A percentile compares a stretch with the other conserved stretches of the same genome.
Evolutionary conservation across 2,329 filamentous ascomycete species (phyloP).

Genomic region (Pseudofabraea citricarpa): DNA sequence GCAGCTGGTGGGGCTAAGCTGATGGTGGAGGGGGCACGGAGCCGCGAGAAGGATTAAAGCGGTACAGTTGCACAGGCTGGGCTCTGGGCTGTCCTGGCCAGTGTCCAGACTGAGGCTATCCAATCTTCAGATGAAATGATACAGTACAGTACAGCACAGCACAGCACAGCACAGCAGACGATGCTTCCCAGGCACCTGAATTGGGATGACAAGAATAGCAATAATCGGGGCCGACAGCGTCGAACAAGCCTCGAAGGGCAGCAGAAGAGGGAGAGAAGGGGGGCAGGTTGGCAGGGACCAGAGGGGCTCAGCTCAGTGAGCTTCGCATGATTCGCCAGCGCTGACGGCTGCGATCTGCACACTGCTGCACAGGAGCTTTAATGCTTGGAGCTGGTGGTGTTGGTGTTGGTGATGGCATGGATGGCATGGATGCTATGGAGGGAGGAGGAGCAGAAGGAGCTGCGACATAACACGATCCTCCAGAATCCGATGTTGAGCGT

Average conservation of each 20-base stretch:
- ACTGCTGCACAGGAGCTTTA: not conserved
- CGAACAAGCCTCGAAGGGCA: not conserved
- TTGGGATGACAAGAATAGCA: not conserved
- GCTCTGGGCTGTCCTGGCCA: slow-evolving; percentile 4
- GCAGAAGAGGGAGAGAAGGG: not conserved
- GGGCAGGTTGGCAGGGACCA: slow-evolving; percentile 6
- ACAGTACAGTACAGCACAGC: not conserved
- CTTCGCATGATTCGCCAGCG: slow-evolving; percentile 1
- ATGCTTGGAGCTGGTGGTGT: too few species aligned
- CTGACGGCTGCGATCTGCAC: not conserved
- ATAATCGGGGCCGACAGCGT: not conserved
- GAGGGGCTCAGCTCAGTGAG: slow-evolving; percentile 10
- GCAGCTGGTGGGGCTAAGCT: slow-evolving; percentile 1
- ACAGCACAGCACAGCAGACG: not conserved
- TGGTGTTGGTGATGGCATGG: too few species aligned
- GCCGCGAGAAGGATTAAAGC: too few species aligned
- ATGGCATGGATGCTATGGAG: too few species aligned
- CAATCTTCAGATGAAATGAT: slow-evolving; percentile 11
- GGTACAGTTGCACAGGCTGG: slow-evolving; percentile 9
- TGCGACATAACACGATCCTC: too few species aligned
- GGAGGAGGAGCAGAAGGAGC: too few species aligned
- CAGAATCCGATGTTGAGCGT: too few species aligned
- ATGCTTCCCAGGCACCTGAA: not conserved
- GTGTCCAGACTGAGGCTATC: slow-evolving; percentile 6
- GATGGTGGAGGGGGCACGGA: too few species aligned